Conservation (phyloP, 202 grass and related monocot genomes). For the Brachypodium distachyon region DNA sequence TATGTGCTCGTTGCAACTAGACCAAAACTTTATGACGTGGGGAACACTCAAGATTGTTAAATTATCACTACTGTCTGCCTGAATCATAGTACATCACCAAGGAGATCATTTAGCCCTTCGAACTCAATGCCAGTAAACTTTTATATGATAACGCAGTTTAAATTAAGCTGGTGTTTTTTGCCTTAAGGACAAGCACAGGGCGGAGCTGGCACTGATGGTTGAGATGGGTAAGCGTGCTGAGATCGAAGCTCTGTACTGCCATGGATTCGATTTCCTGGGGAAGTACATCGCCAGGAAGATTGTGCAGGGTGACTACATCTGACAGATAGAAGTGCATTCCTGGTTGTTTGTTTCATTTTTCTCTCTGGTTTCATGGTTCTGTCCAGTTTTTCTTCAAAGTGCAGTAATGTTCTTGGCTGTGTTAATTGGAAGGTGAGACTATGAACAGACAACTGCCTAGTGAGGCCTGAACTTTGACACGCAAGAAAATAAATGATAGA, state of each 20-base stretch:
- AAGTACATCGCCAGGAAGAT: slow-evolving; percentile 82
- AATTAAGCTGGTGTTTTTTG: not conserved
- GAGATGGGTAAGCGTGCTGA: slow-evolving; percentile 56
- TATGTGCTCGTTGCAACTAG: not conserved
- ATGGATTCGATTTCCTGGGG: slow-evolving; percentile 85
- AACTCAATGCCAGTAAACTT: not conserved
- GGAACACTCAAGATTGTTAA: not conserved
- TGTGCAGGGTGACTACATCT: slow-evolving; percentile 85
- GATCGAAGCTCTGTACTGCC: slow-evolving; percentile 82
- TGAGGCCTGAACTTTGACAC: no score
- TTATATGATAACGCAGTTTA: not conserved
- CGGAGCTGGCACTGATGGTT: slow-evolving; percentile 65
- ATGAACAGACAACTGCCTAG: not conserved
- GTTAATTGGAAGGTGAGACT: not conserved
- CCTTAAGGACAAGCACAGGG: slow-evolving; percentile 54
- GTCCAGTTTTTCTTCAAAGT: not conserved
- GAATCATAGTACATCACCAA: not conserved
- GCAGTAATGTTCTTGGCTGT: not conserved
- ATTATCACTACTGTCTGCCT: not conserved
- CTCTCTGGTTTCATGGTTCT: not conserved
- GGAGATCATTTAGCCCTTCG: not conserved
- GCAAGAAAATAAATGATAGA: no score
- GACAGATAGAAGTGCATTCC: not conserved
- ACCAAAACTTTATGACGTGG: not conserved
- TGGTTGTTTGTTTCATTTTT: not conserved